Conservation (phyloP, 1,284 basidiomycete species). For the Meira miltonrushii region DNA sequence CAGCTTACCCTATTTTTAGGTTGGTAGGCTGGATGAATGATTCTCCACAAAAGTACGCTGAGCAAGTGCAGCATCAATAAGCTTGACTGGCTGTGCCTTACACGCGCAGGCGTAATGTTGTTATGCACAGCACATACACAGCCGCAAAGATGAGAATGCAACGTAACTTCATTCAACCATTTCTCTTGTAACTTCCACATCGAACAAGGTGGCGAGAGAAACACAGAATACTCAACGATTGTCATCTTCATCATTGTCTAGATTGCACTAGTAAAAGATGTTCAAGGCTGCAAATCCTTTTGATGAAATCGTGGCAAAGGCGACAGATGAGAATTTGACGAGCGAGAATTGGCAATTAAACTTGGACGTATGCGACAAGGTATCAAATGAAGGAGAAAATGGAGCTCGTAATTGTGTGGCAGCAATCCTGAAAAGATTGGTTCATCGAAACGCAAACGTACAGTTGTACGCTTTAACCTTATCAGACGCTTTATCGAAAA, state of each 20-base stretch:
- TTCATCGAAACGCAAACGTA: conserved; percentile 91
- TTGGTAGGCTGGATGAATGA: too few relatives aligned
- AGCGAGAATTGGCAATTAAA: conserved; percentile 94
- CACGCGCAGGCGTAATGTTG: too few relatives aligned
- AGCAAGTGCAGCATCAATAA: too few relatives aligned
- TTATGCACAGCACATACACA: too few relatives aligned
- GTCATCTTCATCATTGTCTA: neutral
- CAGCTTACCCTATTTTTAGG: too few relatives aligned
- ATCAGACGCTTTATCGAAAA: conserved; percentile 63
- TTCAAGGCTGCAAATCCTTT: conserved; percentile 65
- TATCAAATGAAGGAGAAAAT: conserved; percentile 71
- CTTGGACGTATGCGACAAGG: conserved; percentile 92
- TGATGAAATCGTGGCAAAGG: conserved; percentile 88
- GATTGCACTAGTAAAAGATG: neutral
- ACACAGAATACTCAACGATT: neutral
- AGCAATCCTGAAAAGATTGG: conserved; percentile 79
- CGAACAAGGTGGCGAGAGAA: neutral
- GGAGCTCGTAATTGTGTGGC: conserved; percentile 74
- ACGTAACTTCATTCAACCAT: too few relatives aligned
- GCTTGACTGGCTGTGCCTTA: too few relatives aligned
- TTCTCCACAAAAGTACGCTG: too few relatives aligned
- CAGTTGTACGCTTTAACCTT: conserved; percentile 80
- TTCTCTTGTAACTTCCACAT: too few relatives aligned
- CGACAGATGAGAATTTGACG: conserved; percentile 90
- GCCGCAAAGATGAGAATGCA: too few relatives aligned